These are phyloP conservation scores for Colletotrichum simmondsii DNA, from an alignment of 2,329 filamentous ascomycete species.

Conservation along the genomic window DNA sequence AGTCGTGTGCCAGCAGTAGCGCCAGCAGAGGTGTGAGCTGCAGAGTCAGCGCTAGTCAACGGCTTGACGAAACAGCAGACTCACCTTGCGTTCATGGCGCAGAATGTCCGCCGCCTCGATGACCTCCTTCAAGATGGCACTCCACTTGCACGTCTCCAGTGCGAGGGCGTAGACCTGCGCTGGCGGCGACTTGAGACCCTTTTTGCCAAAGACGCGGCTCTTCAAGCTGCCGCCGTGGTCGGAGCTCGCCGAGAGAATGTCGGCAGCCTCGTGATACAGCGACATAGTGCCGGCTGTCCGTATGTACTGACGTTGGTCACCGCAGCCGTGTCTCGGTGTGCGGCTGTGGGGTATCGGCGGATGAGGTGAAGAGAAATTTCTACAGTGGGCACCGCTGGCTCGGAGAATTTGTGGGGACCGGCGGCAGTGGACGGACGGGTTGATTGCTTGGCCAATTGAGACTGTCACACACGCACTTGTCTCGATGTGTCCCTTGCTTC, in stretches of 20 bases:
- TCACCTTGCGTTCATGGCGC: slow-evolving; percentile 84
- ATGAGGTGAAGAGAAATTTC: slow-evolving; percentile 24
- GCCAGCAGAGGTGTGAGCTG: slow-evolving; percentile 85
- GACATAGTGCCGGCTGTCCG: slow-evolving; percentile 73
- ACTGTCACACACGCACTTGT: neutral
- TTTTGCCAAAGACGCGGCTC: slow-evolving; percentile 82
- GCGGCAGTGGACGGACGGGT: neutral
- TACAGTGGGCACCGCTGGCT: slow-evolving; percentile 4
- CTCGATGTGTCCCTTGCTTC: neutral
- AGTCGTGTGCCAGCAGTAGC: slow-evolving; percentile 86
- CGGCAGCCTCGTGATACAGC: slow-evolving; percentile 91
- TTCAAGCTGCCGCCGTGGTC: slow-evolving; percentile 86
- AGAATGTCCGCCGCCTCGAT: slow-evolving; percentile 84
- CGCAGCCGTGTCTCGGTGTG: slow-evolving; percentile 13
- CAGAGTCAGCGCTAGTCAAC: neutral
- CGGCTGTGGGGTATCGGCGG: slow-evolving; percentile 12
- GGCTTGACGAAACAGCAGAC: slow-evolving; percentile 20
- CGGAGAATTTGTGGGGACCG: slow-evolving; percentile 24
- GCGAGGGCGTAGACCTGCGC: slow-evolving; percentile 89
- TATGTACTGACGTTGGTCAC: neutral
- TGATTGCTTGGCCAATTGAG: neutral
- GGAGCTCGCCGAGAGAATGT: slow-evolving; percentile 72
- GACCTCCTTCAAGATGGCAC: slow-evolving; percentile 85
- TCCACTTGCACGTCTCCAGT: slow-evolving; percentile 92
- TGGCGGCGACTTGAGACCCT: slow-evolving; percentile 79